phyloP scores from a whole-genome alignment of 441 rosid genomes.

The Capsella rubella region DNA sequence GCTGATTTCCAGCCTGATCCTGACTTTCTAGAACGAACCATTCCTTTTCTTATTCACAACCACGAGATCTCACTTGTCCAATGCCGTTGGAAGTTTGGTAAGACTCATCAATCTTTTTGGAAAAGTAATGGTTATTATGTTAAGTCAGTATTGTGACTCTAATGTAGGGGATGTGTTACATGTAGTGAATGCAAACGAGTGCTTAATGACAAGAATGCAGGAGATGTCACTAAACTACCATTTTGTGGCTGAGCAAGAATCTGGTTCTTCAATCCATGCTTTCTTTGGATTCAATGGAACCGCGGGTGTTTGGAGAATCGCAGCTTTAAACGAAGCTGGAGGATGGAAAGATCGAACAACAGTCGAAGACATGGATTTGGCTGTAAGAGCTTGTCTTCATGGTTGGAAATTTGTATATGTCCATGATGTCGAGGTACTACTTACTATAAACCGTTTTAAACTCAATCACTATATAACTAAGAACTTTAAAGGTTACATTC shows the following conservation, averaged over 20 bases:
- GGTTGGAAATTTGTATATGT: constrained; percentile 71
- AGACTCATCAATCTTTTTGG: not conserved
- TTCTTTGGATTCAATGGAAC: constrained; percentile 56
- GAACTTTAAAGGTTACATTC: constrained; percentile 23
- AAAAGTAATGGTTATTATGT: not conserved
- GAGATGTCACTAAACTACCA: constrained; percentile 51
- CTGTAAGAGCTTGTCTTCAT: constrained; percentile 65
- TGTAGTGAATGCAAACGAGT: constrained; percentile 46
- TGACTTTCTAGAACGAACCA: constrained; percentile 61
- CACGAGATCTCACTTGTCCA: constrained; percentile 68
- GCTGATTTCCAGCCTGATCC: constrained; percentile 84
- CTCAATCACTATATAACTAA: not conserved
- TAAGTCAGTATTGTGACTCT: not conserved
- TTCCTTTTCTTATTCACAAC: constrained; percentile 69
- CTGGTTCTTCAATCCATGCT: constrained; percentile 46
- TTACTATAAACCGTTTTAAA: not conserved
- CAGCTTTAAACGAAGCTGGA: constrained; percentile 67
- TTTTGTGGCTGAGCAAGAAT: constrained; percentile 49
- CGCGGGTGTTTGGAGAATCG: constrained; percentile 69
- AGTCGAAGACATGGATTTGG: constrained; percentile 71
- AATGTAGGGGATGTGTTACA: not conserved
- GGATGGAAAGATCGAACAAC: constrained; percentile 76
- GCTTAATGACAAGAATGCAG: constrained; percentile 50
- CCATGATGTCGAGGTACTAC: constrained; percentile 49
- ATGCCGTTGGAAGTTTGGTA: constrained; percentile 84